Base-by-base conservation (phyloP, 1,284 basidiomycete species). In the Pisolithus thermaeus region DNA sequence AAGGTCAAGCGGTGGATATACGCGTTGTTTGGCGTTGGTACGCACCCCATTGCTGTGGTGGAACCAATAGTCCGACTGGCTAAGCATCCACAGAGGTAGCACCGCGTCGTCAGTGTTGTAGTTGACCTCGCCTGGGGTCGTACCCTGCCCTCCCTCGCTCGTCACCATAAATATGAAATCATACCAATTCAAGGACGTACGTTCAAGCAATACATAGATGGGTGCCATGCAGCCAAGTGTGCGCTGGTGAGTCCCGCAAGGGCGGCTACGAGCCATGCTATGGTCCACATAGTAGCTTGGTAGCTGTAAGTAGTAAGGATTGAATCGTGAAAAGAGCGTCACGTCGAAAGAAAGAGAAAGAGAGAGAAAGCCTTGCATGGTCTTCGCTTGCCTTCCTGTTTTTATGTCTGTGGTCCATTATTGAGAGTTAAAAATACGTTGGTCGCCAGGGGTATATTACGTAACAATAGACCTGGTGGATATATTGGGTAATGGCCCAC, bases 141-240 rank as follows among this genome's bases (percentile, higher is more conserved):
- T 62, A 36, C 73, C 73, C 68, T 75, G 23, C n/a, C 28, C 2
- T 5, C 14, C 22, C 12, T 11, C 25, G n/a, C 28, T 22, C 14
- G 25, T 12, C 22, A 27, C 22, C 12, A 7, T 22, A 35, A 9
- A 11, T 3, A 9, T 14, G 49, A n/a, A 16, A 4, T 35, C 3
- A 12, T 23, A 11, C 2, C 18, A n/a, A 20, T 18, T 49, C 25
- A 30, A 36, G 22, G 37, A 25, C 11, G 28, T 44, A 75, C 73
- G 54, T 73, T 68, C 0, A 65, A 50, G 53, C 73, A 75, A 57
- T 71, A 76, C 74, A 76, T 77, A 30, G 66, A 69, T 53, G 68
- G 63, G 52, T 66, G 58, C 57, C 61, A 77, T 3, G 73, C 65
- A 38, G 68, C 71, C 41, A 76, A 51, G 64, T 78, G 76, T 37